These are phyloP conservation scores for Collybiopsis confluens DNA, from an alignment of 768 basidiomycete species.

Conservation along the genomic window DNA sequence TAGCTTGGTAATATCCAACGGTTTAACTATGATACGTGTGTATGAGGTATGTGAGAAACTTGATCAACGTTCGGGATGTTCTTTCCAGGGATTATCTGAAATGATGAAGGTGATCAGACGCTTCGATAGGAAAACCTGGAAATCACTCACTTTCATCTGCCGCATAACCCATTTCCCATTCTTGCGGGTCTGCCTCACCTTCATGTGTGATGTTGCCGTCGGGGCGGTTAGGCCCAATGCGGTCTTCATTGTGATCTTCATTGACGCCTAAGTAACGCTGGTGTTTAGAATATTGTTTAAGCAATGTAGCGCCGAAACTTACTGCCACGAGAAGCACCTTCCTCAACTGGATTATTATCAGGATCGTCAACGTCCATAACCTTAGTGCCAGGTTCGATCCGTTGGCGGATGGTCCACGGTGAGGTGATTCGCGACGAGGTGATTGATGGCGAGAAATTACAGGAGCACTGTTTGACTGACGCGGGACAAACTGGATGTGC, in stretches of 20 bases:
- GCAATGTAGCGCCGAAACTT: background rate
- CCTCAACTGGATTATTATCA: background rate
- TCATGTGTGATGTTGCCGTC: background rate
- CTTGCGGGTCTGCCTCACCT: background rate
- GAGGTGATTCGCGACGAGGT: too few species aligned
- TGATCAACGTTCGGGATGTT: too few species aligned
- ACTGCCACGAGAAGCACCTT: background rate
- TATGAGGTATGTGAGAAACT: too few species aligned
- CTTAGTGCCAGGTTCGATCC: background rate
- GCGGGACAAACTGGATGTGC: too few species aligned
- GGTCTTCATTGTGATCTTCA: background rate
- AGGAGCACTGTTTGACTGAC: too few species aligned
- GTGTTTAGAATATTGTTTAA: background rate
- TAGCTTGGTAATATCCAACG: conserved; percentile 9
- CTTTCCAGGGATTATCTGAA: too few species aligned
- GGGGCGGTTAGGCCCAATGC: background rate
- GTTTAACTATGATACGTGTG: too few species aligned
- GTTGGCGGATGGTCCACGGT: too few species aligned
- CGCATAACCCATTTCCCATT: conserved; percentile 24
- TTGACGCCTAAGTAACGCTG: background rate
- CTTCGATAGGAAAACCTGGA: too few species aligned
- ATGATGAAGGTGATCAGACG: too few species aligned
- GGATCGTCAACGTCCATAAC: background rate
- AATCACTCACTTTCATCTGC: too few species aligned
- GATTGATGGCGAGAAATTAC: too few species aligned